phyloP scores from a whole-genome alignment of 257 asterid species.

The Solanum tarijense region DNA sequence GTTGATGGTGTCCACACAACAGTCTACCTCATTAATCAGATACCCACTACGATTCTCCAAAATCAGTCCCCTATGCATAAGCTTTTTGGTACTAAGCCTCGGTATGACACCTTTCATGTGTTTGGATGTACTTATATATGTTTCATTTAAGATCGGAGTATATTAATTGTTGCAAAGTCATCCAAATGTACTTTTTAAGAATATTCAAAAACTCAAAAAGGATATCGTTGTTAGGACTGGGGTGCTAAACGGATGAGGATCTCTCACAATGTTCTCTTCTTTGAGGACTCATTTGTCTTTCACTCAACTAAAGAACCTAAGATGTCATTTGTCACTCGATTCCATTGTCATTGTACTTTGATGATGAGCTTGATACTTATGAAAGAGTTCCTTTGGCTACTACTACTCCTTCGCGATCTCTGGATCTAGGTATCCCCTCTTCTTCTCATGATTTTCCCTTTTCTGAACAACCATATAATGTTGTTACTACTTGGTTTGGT shows the following conservation, averaged over 20 bases:
- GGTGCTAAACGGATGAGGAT: not conserved
- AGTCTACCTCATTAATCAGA: too few species aligned
- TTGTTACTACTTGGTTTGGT: not conserved
- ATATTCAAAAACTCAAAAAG: not conserved
- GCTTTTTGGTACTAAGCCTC: not conserved
- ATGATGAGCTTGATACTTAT: not conserved
- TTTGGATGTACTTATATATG: not conserved
- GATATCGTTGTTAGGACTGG: too few species aligned
- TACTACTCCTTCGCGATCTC: not conserved
- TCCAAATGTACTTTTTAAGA: not conserved
- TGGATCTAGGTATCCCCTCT: not conserved
- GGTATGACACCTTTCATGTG: not conserved
- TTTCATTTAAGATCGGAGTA: not conserved
- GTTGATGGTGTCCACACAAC: not conserved
- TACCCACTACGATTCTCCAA: not conserved
- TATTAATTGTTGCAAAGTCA: too few species aligned
- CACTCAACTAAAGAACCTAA: not conserved
- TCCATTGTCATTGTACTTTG: not conserved
- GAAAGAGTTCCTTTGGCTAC: not conserved
- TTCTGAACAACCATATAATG: not conserved
- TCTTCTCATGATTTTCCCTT: not conserved
- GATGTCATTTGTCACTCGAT: not conserved
- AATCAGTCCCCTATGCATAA: too few species aligned
- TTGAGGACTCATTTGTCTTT: not conserved
- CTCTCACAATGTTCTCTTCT: not conserved